Evolutionary conservation across 148 eudicot species (phyloP), one percentile per base, ranked within the genome.

Genomic region (Rhododendron vialii): DNA sequence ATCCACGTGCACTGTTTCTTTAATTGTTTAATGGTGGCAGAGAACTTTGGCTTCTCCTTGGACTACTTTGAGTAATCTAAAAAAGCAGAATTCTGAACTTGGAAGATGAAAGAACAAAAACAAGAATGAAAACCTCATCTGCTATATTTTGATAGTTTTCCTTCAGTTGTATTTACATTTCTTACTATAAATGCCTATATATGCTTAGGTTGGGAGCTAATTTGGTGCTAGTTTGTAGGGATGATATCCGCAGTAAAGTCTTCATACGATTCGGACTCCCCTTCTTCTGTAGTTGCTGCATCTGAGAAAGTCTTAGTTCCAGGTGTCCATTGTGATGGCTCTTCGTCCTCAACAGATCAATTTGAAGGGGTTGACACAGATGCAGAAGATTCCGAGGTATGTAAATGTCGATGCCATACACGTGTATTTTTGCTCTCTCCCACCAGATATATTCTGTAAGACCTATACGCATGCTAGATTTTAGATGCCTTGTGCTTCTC

Each of bases 301-400:
- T 91, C 99, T 38, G 94, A 92, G 86, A 92, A 93, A 88, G 93
- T 94, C 84, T 95, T 95, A 85, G 93, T 93, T 88, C 96, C 98
- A n/a, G 98, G 96, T 71, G 81, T 84, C 86, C 91, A 88, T 85
- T 90, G 86, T 85, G 94, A 92, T 55, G 89, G 73, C 43, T 88
- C 92, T 55, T 81, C 88, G 20, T 85, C 93, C 73, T 87, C 92
- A 85, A 78, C 85, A 76, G 90, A 93, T 59, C 77, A 88, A 84
- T 47, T 89, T 82, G 92, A 89, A 84, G 83, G 89, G 78, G 85
- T 82, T 89, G 90, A 91, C 77, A 86, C 87, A 86, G 90, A 69
- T 85, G 86, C 88, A 30, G 87, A 65, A 83, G 90, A 92, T 61
- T 71, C 91, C 85, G 57, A 90, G 93, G 98, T 93, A 89, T 63